These are phyloP conservation scores for Microdochium paspali DNA, from an alignment of 2,329 filamentous ascomycete species.

Conservation along the genomic window DNA sequence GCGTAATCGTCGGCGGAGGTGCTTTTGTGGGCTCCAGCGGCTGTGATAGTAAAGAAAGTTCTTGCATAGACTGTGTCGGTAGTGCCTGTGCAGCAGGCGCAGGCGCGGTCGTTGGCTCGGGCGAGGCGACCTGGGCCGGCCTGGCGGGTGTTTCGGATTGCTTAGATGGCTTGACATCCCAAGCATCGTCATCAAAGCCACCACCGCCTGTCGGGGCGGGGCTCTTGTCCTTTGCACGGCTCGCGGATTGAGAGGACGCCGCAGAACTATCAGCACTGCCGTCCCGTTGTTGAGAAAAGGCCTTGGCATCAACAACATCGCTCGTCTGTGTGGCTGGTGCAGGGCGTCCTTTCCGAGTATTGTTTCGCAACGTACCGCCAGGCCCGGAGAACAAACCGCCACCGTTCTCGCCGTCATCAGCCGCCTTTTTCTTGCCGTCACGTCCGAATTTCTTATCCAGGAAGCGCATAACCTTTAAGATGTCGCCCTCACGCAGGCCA, in stretches of 20 bases:
- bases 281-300: conserved; percentile 59
- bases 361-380: conserved; percentile 84
- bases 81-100: conserved; percentile 17
- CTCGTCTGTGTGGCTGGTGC: conserved; percentile 78
- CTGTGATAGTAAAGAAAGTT: conserved; percentile 42
- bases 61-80: conserved; percentile 33
- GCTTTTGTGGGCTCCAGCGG: conserved; percentile 42
- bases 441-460: conserved; percentile 75
- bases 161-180: conserved; percentile 83
- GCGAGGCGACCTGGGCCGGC: conserved; percentile 56
- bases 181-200: conserved; percentile 89
- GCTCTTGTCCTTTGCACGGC: conserved; percentile 13
- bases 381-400: conserved; percentile 83
- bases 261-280: conserved; percentile 27
- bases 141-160: conserved; percentile 33
- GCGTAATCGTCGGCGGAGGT: conserved; percentile 18
- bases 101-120: conserved; percentile 37
- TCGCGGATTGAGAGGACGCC: conserved; percentile 22
- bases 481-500: conserved; percentile 92
- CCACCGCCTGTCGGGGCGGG: conserved; percentile 18
- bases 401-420: conserved; percentile 48
- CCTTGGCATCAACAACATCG: conserved; percentile 80
- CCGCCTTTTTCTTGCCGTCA: conserved; percentile 39
- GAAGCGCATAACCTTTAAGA: conserved; percentile 86
- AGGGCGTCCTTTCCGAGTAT: conserved; percentile 85